Evolutionary conservation across 208 protist species (phyloP).

Genomic region (Herpetomonas samuelpessoai): DNA sequence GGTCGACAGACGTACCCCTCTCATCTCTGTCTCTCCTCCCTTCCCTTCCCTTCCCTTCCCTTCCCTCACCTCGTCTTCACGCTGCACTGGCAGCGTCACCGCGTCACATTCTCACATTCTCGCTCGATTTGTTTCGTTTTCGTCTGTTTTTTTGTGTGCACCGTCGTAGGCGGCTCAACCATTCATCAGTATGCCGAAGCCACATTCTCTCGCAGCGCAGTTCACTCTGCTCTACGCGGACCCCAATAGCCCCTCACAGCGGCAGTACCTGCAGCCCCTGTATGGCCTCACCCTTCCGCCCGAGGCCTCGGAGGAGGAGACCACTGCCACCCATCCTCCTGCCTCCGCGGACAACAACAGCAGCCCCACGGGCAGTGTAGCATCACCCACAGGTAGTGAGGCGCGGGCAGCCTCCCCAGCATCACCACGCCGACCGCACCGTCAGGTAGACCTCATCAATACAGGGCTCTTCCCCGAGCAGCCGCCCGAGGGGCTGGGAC

Average conservation of each 20-base stretch:
- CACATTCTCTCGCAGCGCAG: constrained; percentile 12
- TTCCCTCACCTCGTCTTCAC: too few relatives aligned
- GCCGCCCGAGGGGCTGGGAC: constrained; percentile 12
- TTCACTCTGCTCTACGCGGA: constrained; percentile 34
- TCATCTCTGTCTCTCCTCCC: too few relatives aligned
- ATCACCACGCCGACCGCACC: constrained; percentile 2
- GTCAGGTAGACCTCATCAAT: constrained; percentile 5
- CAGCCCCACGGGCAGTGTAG: neutral
- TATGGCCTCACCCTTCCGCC: constrained; percentile 24
- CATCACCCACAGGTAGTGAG: neutral
- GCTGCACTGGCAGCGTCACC: too few relatives aligned
- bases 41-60: too few relatives aligned
- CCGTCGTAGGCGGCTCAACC: too few relatives aligned
- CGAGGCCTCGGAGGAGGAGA: neutral
- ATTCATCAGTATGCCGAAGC: neutral
- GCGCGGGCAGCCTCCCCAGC: neutral
- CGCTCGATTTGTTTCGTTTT: too few relatives aligned
- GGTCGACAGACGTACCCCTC: too few relatives aligned
- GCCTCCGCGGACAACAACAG: too few relatives aligned
- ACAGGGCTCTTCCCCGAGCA: constrained; percentile 19
- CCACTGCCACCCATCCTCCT: neutral
- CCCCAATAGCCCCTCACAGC: constrained; percentile 18
- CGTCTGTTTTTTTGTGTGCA: neutral
- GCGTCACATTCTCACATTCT: too few relatives aligned
- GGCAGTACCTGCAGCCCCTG: constrained; percentile 24